Evolutionary conservation across 2,329 filamentous ascomycete species (phyloP).

Genomic region (Shiraia sp.): DNA sequence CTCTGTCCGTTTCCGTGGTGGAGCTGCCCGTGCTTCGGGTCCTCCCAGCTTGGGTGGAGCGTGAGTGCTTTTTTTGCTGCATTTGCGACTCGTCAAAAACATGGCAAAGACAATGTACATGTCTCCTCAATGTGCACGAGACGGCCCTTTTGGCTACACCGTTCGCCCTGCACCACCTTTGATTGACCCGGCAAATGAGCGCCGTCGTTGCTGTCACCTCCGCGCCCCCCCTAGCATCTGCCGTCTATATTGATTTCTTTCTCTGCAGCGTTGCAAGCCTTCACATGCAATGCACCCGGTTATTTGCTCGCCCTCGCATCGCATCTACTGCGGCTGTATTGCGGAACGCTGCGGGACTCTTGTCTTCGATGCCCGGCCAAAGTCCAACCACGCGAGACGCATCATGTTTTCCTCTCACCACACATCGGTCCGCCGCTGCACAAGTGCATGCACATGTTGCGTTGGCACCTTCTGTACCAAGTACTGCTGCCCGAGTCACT

Average conservation of each 20-base stretch:
- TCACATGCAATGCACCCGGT: constrained; percentile 14
- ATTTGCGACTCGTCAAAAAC: too few relatives aligned
- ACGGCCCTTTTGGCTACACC: too few relatives aligned
- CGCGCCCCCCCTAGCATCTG: constrained; percentile 5
- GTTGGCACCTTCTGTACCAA: constrained; percentile 5
- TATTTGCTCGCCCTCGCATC: constrained; percentile 10
- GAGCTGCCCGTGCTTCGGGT: not conserved
- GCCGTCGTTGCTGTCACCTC: too few relatives aligned
- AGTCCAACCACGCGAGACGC: constrained; percentile 1
- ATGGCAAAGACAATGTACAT: too few relatives aligned
- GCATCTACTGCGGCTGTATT: constrained; percentile 8
- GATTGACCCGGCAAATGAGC: too few relatives aligned
- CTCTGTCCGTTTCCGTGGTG: not conserved
- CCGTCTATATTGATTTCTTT: constrained; percentile 8
- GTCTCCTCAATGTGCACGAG: too few relatives aligned
- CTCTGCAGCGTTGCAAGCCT: constrained; percentile 11
- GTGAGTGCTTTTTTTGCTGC: too few relatives aligned
- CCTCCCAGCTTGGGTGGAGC: not conserved
- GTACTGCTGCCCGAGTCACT: constrained; percentile 2
- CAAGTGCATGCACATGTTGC: constrained; percentile 3
- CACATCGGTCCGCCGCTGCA: not conserved
- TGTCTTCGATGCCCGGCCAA: not conserved
- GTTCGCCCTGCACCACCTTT: too few relatives aligned
- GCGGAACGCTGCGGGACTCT: constrained; percentile 3
- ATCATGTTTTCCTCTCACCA: too few relatives aligned